A percentile compares a stretch with the other conserved stretches of the same genome.
These are phyloP conservation scores for Mycena capillaripes DNA, from an alignment of 768 basidiomycete genomes.

Conservation along the genomic window DNA sequence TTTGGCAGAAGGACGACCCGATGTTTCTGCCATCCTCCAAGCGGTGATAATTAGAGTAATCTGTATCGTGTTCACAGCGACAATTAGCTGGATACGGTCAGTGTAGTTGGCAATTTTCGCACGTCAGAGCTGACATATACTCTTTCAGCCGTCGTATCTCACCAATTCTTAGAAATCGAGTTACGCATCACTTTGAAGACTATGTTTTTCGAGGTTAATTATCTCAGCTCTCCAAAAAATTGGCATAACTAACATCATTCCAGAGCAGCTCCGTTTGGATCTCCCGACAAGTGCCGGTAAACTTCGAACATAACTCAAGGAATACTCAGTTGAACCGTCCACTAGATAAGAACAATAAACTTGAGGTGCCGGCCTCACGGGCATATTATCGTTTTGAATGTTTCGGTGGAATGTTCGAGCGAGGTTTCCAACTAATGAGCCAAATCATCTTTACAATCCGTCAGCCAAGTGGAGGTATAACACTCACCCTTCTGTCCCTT, in stretches of 20 bases:
- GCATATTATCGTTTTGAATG: not conserved
- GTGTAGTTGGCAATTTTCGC: not conserved
- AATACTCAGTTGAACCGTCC: not conserved
- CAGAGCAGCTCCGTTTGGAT: conserved; percentile 12
- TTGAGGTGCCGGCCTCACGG: not conserved
- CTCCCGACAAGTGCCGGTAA: conserved; percentile 12
- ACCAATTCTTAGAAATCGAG: not conserved
- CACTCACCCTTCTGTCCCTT: conserved; percentile 1
- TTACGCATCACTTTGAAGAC: conserved; percentile 7
- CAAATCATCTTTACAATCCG: conserved; percentile 17
- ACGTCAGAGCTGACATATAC: too few species aligned
- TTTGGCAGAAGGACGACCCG: not conserved
- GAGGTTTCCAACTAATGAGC: not conserved
- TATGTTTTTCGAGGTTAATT: conserved; percentile 8
- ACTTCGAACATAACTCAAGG: not conserved
- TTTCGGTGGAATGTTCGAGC: not conserved
- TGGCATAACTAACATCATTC: not conserved
- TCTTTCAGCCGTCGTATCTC: not conserved
- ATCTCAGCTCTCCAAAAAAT: not conserved
- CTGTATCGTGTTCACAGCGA: not conserved
- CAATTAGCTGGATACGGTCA: not conserved
- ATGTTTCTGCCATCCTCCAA: not conserved
- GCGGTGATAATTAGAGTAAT: not conserved
- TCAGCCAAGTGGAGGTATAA: conserved; percentile 6
- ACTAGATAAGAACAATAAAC: conserved; percentile 3